Conservation (phyloP, 345 rosid genomes). For the Lenwebbia sp. region DNA sequence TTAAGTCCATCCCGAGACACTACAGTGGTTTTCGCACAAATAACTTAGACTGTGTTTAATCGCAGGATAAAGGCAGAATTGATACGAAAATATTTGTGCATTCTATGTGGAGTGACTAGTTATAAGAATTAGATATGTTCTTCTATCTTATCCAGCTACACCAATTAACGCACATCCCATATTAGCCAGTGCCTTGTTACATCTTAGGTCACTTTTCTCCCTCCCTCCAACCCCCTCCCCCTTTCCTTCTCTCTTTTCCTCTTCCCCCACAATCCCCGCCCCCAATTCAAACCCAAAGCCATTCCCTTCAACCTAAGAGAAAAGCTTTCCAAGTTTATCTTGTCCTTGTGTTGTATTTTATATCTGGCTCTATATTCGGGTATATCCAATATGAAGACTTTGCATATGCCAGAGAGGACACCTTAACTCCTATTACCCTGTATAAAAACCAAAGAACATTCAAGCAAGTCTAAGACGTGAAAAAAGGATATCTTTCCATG, state of each 20-base stretch:
- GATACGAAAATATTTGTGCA: not conserved
- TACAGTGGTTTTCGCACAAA: not conserved
- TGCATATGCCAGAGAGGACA: not conserved
- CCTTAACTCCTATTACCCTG: not conserved
- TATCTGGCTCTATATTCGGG: no score
- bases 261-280: no score
- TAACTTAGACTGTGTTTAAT: no score
- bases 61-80: not conserved
- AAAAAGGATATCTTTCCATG: not conserved
- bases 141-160: not conserved
- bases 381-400: no score
- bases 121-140: no score
- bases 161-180: not conserved
- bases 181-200: not conserved
- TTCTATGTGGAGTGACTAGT: not conserved
- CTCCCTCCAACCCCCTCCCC: no score
- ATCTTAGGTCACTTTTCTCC: fast-evolving
- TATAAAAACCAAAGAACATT: not conserved
- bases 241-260: no score
- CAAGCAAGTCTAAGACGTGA: not conserved
- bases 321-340: no score
- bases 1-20: not conserved
- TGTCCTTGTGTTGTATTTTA: no score
- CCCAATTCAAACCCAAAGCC: no score
- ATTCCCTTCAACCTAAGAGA: no score